Base-by-base conservation (phyloP, 441 rosid genomes). In the Eutrema salsugineum region DNA sequence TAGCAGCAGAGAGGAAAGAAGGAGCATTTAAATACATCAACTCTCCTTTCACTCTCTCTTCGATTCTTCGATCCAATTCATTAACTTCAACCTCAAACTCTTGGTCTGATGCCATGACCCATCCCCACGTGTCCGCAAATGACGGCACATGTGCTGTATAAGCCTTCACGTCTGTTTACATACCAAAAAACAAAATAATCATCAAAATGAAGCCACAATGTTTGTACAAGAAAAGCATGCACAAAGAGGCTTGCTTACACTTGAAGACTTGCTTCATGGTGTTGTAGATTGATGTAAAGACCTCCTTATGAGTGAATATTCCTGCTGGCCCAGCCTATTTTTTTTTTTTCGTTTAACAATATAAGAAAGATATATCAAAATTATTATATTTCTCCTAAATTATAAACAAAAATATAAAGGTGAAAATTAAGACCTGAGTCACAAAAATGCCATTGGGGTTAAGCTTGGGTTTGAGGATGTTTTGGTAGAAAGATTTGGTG, bases 101-200 rank as follows among this genome's bases (percentile, higher is more conserved):
- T 39, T 87, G 79, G 63, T 94, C 98, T 0, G 98, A 91, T 10
- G 97, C 98, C 96, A 94, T 91, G 38, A 94, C 94, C 98, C 98
- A 94, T 68, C 98, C 97, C 98, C 98, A 91, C 2, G 97, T 94
- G 61, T 94, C 97, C 5, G 98, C 97, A 73, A 89, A 94, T 44
- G 98, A 94, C 30, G 98, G 98, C n/a, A 94, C 93, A 32, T 94
- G 98, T 70, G 97, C 97, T 30, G 91, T 87, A 79, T 91, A 94
- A 16, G 98, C 90, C 62, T 84, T 79, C 67, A 91, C 98, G 74
- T 90, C 98, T 94, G 85, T 79, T 85, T 36, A 48, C 11, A 11
- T 5, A 24, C 3, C n/a, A n/a, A n/a, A n/a, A 24, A 2, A 17
- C 6, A 57, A 3, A 11, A n/a, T 3, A 15, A 6, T 15, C 60